phyloP scores from a whole-genome alignment of 192 early-diverging fungal species.

The Coemansia sp. region DNA sequence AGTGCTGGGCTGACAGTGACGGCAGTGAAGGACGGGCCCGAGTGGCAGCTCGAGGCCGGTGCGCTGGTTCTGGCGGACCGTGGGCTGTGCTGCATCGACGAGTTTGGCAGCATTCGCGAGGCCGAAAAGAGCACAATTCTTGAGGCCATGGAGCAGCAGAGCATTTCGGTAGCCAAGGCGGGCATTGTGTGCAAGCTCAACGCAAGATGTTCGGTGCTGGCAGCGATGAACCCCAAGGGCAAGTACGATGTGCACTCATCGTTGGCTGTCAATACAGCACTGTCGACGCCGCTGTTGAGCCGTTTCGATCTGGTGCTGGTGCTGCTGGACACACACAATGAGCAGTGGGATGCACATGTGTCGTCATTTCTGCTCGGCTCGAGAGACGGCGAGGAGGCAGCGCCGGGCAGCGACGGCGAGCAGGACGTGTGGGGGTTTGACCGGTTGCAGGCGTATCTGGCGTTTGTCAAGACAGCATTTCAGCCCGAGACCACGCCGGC shows the following conservation, averaged over 20 bases:
- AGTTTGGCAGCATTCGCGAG: constrained; percentile 80
- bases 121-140: constrained; percentile 73
- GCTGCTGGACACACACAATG: constrained; percentile 65
- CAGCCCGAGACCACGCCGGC: constrained; percentile 61
- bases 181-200: constrained; percentile 79
- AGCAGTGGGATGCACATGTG: constrained; percentile 65
- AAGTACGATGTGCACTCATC: constrained; percentile 64
- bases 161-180: constrained; percentile 77
- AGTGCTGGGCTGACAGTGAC: constrained; percentile 76
- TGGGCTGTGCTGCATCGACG: constrained; percentile 81
- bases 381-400: constrained; percentile 22
- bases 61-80: constrained; percentile 77
- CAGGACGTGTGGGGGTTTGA: constrained; percentile 58
- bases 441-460: constrained; percentile 69
- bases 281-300: constrained; percentile 66
- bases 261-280: constrained; percentile 67
- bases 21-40: constrained; percentile 70
- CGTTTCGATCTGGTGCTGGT: constrained; percentile 75
- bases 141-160: constrained; percentile 87
- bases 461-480: constrained; percentile 57
- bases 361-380: constrained; percentile 52
- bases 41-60: constrained; percentile 83
- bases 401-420: constrained; percentile 40
- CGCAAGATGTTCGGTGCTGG: constrained; percentile 73
- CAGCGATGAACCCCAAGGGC: constrained; percentile 78